Conservation (phyloP, 768 basidiomycete genomes). For the Cyclocybe aegerita region DNA sequence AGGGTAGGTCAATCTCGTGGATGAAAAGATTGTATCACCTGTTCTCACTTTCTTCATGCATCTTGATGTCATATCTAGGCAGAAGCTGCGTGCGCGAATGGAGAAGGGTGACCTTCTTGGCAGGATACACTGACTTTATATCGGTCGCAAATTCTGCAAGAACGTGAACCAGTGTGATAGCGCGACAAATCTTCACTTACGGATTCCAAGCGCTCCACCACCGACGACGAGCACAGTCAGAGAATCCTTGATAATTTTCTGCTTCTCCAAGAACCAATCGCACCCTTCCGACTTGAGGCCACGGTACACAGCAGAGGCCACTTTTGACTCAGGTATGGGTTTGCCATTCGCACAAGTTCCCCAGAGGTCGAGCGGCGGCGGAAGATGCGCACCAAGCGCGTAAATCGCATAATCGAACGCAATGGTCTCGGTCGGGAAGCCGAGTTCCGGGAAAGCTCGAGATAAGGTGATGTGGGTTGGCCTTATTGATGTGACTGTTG, state of each 20-base stretch:
- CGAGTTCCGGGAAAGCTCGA: constrained; percentile 46
- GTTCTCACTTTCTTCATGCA: constrained; percentile 51
- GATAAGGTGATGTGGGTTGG: constrained; percentile 43
- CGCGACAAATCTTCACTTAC: constrained; percentile 35
- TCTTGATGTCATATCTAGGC: constrained; percentile 47
- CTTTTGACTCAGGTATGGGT: not conserved
- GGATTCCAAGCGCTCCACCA: constrained; percentile 72
- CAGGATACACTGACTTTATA: constrained; percentile 52
- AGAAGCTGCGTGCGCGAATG: constrained; percentile 59
- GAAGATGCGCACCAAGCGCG: constrained; percentile 60
- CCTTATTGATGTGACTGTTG: constrained; percentile 40
- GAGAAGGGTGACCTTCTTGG: constrained; percentile 53
- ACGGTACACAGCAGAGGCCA: constrained; percentile 20
- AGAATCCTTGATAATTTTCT: constrained; percentile 44
- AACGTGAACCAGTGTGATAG: not conserved
- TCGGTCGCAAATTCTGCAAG: constrained; percentile 61
- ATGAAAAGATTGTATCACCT: not conserved
- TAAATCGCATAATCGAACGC: constrained; percentile 59
- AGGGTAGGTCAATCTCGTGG: not conserved
- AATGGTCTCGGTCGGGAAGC: constrained; percentile 32
- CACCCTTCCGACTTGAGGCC: constrained; percentile 51
- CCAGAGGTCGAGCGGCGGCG: constrained; percentile 57
- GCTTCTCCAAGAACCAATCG: constrained; percentile 50
- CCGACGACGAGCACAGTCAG: constrained; percentile 63
- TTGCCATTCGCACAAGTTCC: constrained; percentile 19